phyloP scores from a whole-genome alignment of 1,284 basidiomycete species.

The Laetiporus sulphureus region DNA sequence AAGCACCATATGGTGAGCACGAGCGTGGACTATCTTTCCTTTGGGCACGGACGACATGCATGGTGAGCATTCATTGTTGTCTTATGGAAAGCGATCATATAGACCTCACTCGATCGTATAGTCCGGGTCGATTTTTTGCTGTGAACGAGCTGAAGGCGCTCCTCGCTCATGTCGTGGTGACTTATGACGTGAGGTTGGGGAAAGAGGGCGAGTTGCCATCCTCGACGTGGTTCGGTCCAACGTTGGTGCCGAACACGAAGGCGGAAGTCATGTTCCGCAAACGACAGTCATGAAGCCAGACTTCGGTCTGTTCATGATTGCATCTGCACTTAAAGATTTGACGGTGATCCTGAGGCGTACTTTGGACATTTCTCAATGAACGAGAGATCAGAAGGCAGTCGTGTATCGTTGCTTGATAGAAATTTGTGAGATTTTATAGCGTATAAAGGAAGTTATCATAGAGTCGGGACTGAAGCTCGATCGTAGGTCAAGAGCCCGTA shows the following conservation, averaged over 20 bases:
- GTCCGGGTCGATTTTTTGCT: constrained; percentile 17
- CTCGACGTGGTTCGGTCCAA: constrained; percentile 8
- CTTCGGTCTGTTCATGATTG: too few relatives aligned
- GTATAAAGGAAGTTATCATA: too few relatives aligned
- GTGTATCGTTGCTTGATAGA: too few relatives aligned
- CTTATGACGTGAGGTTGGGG: constrained; percentile 15
- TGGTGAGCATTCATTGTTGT: constrained; percentile 20
- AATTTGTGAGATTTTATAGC: too few relatives aligned
- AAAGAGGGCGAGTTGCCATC: constrained; percentile 13
- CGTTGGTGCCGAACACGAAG: constrained; percentile 8
- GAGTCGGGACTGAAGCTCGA: too few relatives aligned
- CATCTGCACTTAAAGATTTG: too few relatives aligned
- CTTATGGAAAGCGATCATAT: not conserved
- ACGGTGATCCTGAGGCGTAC: too few relatives aligned
- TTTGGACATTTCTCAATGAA: too few relatives aligned
- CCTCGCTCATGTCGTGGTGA: constrained; percentile 12
- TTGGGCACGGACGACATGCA: constrained; percentile 21
- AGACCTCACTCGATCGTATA: constrained; percentile 2
- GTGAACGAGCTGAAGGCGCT: constrained; percentile 15
- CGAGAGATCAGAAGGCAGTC: too few relatives aligned
- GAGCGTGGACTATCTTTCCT: constrained; percentile 18
- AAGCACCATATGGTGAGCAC: constrained; percentile 21
- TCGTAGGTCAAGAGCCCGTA: too few relatives aligned
- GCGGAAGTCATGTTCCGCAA: constrained; percentile 17
- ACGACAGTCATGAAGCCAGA: constrained; percentile 9